Evolutionary conservation across 2,329 filamentous ascomycete genomes (phyloP).

Genomic region (Setomelanomma holmii): DNA sequence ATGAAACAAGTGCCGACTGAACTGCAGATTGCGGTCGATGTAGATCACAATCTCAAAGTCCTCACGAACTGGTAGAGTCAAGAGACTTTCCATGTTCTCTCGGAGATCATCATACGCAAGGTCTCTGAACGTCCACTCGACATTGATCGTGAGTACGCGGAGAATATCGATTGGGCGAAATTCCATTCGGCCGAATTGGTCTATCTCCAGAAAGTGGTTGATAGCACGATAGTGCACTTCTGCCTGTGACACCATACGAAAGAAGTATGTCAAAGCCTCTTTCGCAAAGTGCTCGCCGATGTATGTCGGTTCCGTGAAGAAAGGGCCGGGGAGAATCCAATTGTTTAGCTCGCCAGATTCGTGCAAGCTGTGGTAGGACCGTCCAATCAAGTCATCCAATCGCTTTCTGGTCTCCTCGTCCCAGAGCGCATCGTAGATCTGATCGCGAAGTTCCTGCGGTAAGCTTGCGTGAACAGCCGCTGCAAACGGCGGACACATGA

Average conservation of each 20-base stretch:
- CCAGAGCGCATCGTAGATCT: constrained; percentile 12
- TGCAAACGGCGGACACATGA: constrained; percentile 1
- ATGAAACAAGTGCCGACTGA: constrained; percentile 3
- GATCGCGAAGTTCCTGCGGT: constrained; percentile 13
- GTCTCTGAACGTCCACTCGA: not conserved
- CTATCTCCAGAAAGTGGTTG: constrained; percentile 7
- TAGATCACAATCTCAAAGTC: constrained; percentile 5
- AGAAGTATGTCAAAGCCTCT: constrained; percentile 9
- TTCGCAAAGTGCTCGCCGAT: constrained; percentile 8
- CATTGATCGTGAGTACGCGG: constrained; percentile 3
- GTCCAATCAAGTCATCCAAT: not conserved
- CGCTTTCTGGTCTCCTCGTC: not conserved
- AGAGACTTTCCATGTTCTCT: constrained; percentile 12
- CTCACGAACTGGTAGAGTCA: constrained; percentile 5
- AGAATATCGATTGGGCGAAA: constrained; percentile 4
- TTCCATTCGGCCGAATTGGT: constrained; percentile 2
- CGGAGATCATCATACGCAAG: not conserved
- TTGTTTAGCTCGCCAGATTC: not conserved
- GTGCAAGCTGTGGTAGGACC: too few relatives aligned
- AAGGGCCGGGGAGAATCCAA: constrained; percentile 3
- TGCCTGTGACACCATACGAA: not conserved
- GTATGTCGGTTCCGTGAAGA: constrained; percentile 6
- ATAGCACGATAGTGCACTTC: constrained; percentile 10
- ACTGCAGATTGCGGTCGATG: constrained; percentile 1
- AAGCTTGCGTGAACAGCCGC: constrained; percentile 1